Conservation (phyloP, 306 rosid species). For the Vigna hirtella region DNA sequence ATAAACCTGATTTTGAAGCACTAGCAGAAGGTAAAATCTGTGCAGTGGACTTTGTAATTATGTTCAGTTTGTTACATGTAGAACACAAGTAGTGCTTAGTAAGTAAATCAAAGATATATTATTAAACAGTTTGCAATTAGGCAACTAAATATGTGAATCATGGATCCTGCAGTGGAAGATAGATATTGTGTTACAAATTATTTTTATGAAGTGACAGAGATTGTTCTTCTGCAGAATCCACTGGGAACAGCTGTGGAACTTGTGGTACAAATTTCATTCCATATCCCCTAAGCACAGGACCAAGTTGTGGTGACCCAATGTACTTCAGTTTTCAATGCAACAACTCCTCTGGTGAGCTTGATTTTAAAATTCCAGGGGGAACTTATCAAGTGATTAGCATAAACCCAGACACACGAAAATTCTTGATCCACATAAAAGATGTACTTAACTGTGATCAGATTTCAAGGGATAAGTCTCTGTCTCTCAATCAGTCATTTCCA, state of each 20-base stretch:
- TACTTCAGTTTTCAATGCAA: constrained; percentile 67
- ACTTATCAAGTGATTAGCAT: constrained; percentile 63
- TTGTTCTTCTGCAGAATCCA: constrained; percentile 59
- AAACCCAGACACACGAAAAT: constrained; percentile 50
- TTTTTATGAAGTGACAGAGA: constrained; percentile 31
- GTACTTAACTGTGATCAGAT: constrained; percentile 50
- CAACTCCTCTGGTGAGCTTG: constrained; percentile 60
- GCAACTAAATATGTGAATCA: constrained; percentile 5
- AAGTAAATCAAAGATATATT: neutral
- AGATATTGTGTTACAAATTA: constrained; percentile 1
- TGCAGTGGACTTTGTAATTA: neutral
- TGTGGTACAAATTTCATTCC: constrained; percentile 84
- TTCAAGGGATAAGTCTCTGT: constrained; percentile 47
- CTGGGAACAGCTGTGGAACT: constrained; percentile 59
- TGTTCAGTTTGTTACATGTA: neutral
- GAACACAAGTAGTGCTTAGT: neutral
- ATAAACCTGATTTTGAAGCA: neutral
- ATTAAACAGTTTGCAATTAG: constrained; percentile 5
- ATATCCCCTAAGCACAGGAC: constrained; percentile 77
- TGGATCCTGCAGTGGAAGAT: neutral
- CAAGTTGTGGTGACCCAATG: constrained; percentile 66
- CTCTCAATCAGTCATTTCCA: constrained; percentile 66
- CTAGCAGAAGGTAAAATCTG: neutral
- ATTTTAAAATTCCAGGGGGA: constrained; percentile 56
- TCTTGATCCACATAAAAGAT: constrained; percentile 55